phyloP scores from a whole-genome alignment of 257 asterid genomes.

The Orobanche coerulescens region DNA sequence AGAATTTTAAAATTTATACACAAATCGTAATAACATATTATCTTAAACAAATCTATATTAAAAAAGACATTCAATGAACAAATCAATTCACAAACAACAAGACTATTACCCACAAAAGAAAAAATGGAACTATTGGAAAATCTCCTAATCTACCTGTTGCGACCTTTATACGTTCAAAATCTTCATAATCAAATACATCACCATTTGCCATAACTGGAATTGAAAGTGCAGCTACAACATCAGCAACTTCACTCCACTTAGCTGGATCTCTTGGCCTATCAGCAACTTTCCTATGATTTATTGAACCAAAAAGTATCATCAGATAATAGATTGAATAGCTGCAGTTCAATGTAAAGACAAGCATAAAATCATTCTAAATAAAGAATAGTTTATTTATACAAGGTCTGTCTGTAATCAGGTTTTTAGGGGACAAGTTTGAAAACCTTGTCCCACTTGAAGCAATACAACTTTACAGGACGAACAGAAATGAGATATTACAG shows the following conservation, averaged over 20 bases:
- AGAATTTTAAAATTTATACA: neutral
- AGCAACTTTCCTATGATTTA: conserved; percentile 57
- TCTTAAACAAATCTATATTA: neutral
- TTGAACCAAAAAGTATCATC: neutral
- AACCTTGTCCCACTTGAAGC: neutral
- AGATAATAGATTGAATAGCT: conserved; percentile 1
- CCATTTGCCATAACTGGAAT: conserved; percentile 96
- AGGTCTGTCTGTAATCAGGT: neutral
- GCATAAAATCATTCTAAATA: conserved; percentile 2
- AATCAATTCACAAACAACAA: neutral
- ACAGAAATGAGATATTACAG: neutral
- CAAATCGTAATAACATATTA: neutral
- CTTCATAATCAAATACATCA: conserved; percentile 82
- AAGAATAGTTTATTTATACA: neutral
- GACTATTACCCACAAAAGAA: neutral
- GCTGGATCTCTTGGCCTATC: conserved; percentile 99
- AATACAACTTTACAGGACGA: neutral
- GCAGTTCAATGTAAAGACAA: conserved; percentile 10
- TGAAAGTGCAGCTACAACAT: conserved; percentile 77
- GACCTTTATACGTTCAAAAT: conserved; percentile 59
- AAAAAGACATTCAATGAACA: neutral
- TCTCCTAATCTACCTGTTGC: conserved; percentile 54
- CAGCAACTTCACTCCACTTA: conserved; percentile 84
- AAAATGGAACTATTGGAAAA: neutral
- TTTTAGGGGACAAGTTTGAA: neutral